A percentile compares a stretch with the other conserved stretches of the same genome.
Conservation (phyloP, 2,329 filamentous ascomycete genomes). For the Cladophialophora yegresii region DNA sequence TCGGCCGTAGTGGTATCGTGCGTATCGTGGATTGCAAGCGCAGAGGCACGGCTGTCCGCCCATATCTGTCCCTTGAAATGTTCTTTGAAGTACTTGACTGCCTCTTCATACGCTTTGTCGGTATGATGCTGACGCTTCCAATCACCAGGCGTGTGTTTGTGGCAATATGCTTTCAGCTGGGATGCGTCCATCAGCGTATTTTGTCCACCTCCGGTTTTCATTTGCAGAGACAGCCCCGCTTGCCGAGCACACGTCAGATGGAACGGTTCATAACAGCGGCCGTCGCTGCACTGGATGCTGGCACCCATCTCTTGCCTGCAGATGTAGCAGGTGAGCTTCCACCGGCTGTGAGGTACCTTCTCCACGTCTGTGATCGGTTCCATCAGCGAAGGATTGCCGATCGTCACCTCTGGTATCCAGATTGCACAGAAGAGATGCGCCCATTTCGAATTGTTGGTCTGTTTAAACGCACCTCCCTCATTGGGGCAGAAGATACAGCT, state of each 20-base stretch:
- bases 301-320: slow-evolving; percentile 97
- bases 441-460: slow-evolving; percentile 95
- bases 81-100: slow-evolving; percentile 84
- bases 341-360: slow-evolving; percentile 90
- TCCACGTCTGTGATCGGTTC: slow-evolving; percentile 98
- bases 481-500: slow-evolving; percentile 99
- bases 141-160: slow-evolving; percentile 88
- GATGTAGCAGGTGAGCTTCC: slow-evolving; percentile 94
- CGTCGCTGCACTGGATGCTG: slow-evolving; percentile 97
- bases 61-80: slow-evolving; percentile 87
- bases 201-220: slow-evolving; percentile 87
- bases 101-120: slow-evolving; percentile 74
- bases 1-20: slow-evolving; percentile 57
- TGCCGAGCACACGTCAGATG: slow-evolving; percentile 93
- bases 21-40: slow-evolving; percentile 72
- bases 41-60: slow-evolving; percentile 85
- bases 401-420: slow-evolving; percentile 96
- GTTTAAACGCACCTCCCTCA: slow-evolving; percentile 96
- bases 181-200: slow-evolving; percentile 77
- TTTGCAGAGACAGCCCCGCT: slow-evolving; percentile 85
- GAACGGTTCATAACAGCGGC: slow-evolving; percentile 94
- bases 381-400: slow-evolving; percentile 97
- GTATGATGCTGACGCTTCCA: slow-evolving; percentile 87
- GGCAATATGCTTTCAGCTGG: slow-evolving; percentile 89
- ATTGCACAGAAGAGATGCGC: slow-evolving; percentile 94